Evolutionary conservation across 1,139 yeast species (phyloP).

Genomic region (Scheffersomyces titani): DNA sequence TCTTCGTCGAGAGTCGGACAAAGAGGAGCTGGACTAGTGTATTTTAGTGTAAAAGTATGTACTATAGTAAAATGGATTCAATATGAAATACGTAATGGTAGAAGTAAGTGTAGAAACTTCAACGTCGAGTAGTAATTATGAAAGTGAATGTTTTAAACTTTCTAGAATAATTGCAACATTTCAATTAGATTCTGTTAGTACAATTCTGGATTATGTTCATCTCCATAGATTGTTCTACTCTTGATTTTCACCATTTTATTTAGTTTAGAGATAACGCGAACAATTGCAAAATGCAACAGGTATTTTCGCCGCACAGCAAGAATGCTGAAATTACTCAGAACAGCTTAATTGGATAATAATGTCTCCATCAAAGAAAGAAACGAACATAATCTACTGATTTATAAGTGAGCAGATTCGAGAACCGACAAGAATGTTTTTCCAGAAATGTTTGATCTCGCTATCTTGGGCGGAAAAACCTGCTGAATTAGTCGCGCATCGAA

Average conservation of each 20-base stretch:
- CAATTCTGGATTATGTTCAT: too few species aligned
- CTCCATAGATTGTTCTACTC: too few species aligned
- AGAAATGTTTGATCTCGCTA: background rate
- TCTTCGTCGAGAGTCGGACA: constrained; percentile 8
- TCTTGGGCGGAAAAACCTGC: background rate
- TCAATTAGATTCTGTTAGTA: too few species aligned
- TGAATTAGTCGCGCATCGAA: background rate
- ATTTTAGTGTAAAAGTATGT: background rate
- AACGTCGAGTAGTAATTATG: too few species aligned
- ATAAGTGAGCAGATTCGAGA: too few species aligned
- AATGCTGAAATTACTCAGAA: background rate
- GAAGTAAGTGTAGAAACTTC: too few species aligned
- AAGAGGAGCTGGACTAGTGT: background rate
- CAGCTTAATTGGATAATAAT: background rate
- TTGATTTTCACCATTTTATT: too few species aligned
- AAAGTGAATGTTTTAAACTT: too few species aligned
- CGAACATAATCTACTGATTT: too few species aligned
- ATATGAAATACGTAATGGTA: too few species aligned
- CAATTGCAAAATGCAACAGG: background rate
- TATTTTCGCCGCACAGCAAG: background rate
- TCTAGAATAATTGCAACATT: too few species aligned
- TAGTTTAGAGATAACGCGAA: background rate
- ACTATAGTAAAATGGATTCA: background rate
- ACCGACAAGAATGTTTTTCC: too few species aligned
- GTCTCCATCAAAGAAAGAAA: background rate